These are phyloP conservation scores for Trifolium repens DNA, from an alignment of 306 rosid species.

Conservation along the genomic window DNA sequence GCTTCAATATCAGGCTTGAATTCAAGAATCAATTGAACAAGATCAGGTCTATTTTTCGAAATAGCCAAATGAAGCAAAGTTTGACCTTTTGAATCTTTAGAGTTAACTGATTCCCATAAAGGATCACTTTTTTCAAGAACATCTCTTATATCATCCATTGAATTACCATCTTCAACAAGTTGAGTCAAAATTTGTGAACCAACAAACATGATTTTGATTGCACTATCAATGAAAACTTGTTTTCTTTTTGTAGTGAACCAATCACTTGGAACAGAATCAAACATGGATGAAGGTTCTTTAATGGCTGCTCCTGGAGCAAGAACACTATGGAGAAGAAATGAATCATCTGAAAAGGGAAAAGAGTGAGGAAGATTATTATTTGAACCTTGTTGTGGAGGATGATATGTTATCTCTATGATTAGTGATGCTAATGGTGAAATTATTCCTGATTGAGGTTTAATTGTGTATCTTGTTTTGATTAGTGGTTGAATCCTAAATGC, in stretches of 20 bases:
- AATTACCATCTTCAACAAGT: slow-evolving; percentile 56
- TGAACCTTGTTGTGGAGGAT: slow-evolving; percentile 48
- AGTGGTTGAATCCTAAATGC: slow-evolving; percentile 79
- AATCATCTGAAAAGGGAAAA: slow-evolving; percentile 65
- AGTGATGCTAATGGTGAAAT: slow-evolving; percentile 77
- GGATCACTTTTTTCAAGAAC: slow-evolving; percentile 71
- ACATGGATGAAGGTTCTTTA: slow-evolving; percentile 65
- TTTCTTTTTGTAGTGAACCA: slow-evolving; percentile 83
- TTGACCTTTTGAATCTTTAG: slow-evolving; percentile 59
- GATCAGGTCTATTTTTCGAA: slow-evolving; percentile 58
- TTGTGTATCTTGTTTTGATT: slow-evolving; percentile 63
- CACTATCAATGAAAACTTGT: slow-evolving; percentile 81
- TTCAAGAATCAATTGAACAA: slow-evolving; percentile 76
- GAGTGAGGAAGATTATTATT: slow-evolving; percentile 60
- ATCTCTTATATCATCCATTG: slow-evolving; percentile 70
- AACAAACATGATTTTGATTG: slow-evolving; percentile 68
- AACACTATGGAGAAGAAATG: slow-evolving; percentile 82
- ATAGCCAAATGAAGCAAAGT: slow-evolving; percentile 68
- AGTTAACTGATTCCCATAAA: slow-evolving; percentile 60
- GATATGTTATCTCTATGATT: slow-evolving; percentile 60
- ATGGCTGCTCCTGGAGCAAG: slow-evolving; percentile 81
- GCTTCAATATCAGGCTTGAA: slow-evolving; percentile 67
- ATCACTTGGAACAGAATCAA: slow-evolving; percentile 71
- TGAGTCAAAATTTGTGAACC: slow-evolving; percentile 68
- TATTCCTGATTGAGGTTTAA: slow-evolving; percentile 74